Percentiles rank a stretch among this genome's conserved stretches.
phyloP scores from a whole-genome alignment of 1,284 basidiomycete genomes.

The Cystobasidiaceae sp. region DNA sequence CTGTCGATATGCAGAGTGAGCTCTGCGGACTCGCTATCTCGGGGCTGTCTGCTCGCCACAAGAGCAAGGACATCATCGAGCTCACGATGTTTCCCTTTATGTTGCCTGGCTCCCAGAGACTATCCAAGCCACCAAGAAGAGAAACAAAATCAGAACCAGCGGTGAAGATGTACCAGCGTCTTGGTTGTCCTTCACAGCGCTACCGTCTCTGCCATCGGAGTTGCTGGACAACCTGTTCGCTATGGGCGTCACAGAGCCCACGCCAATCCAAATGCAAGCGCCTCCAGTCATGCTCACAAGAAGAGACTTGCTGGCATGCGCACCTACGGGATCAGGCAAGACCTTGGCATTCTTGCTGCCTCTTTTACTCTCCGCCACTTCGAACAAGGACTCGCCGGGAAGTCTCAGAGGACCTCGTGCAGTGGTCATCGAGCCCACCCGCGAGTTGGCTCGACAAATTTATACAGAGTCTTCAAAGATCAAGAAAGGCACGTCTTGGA shows the following conservation, averaged over 20 bases:
- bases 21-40: neutral
- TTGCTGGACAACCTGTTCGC: constrained; percentile 82
- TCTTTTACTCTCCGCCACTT: constrained; percentile 54
- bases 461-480: constrained; percentile 83
- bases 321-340: constrained; percentile 92
- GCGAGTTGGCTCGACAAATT: constrained; percentile 95
- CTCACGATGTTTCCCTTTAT: no score
- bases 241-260: constrained; percentile 44
- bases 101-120: neutral
- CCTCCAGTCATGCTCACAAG: constrained; percentile 52
- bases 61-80: neutral
- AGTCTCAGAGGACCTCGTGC: constrained; percentile 50
- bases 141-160: constrained; percentile 45
- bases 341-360: constrained; percentile 84
- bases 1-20: neutral
- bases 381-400: neutral
- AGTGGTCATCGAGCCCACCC: constrained; percentile 81
- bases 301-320: constrained; percentile 81
- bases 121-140: constrained; percentile 22
- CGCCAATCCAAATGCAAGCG: constrained; percentile 46
- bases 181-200: constrained; percentile 44
- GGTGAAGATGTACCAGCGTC: constrained; percentile 48
- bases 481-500: constrained; percentile 76
- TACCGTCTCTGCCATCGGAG: constrained; percentile 51
- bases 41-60: neutral